Evolutionary conservation across 1,139 yeast species (phyloP).

Genomic region (Hyphopichia buzzinii): DNA sequence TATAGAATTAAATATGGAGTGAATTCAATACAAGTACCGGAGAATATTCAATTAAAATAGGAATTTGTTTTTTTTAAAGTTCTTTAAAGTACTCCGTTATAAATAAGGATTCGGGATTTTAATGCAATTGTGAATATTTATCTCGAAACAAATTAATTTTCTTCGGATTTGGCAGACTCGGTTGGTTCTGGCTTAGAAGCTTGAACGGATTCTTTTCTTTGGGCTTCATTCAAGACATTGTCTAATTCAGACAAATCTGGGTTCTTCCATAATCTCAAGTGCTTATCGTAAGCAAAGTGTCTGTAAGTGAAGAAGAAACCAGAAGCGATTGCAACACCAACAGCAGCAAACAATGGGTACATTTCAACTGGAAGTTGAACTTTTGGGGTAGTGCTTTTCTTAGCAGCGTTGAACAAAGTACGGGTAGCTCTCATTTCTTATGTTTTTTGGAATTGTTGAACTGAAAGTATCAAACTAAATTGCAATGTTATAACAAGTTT

Average conservation of each 20-base stretch:
- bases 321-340: conserved; percentile 64
- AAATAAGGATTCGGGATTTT: neutral
- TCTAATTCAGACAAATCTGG: conserved; percentile 58
- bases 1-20: neutral
- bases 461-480: conserved; percentile 6
- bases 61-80: too few relatives aligned
- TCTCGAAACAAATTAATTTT: neutral
- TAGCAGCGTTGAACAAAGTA: conserved; percentile 51
- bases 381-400: conserved; percentile 27
- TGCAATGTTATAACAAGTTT: neutral
- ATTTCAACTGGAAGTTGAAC: conserved; percentile 64
- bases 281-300: conserved; percentile 64
- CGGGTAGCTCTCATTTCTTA: conserved; percentile 54
- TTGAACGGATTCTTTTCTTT: conserved; percentile 29
- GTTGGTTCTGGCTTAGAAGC: conserved; percentile 2
- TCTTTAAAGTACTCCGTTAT: neutral
- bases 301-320: conserved; percentile 70
- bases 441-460: conserved; percentile 1
- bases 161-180: neutral
- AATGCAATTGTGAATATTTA: neutral
- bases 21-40: neutral
- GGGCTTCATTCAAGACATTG: conserved; percentile 54
- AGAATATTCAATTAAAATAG: neutral
- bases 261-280: conserved; percentile 70
- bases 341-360: conserved; percentile 65